Base-by-base conservation (phyloP, 2,329 filamentous ascomycete genomes). In the Ceratocystis variospora region DNA sequence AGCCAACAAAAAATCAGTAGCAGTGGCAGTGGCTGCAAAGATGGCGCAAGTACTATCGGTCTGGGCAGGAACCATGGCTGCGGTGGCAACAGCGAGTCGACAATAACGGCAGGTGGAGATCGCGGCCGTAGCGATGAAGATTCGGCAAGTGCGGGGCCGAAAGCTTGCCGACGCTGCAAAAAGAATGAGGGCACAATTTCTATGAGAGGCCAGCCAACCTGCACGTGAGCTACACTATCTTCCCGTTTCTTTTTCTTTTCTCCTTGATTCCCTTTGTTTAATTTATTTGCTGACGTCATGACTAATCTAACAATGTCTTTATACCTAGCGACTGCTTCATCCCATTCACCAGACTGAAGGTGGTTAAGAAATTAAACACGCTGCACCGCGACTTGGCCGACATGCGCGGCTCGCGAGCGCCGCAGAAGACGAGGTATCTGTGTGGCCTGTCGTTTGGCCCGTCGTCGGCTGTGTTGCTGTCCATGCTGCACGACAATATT, bases 391-490 rank as follows among this genome's bases (percentile, higher is more conserved):
- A 83, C 66, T 76, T 63, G 75, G 77, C 66, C 69, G 72, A 68
- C 71, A 73, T 61, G 70, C 72, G 65, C 72, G 74, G 67, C 74
- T 71, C 68, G 73, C 67, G 67, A 25, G 64, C 72, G 69, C 71
- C 73, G 10, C 74, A 73, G 50, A 72, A 73, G 64, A 63, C 22
- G 31, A 50, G 73, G 41, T 82, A 96, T 61, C 78, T 96, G 19
- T 78, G 96, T 22, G 90, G 91, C 5, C 78, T 96, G 1, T 96
- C 92, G 0, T 87, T 90, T 71, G 93, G 94, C 0, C 79, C 88
- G 1, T 94, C 89, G 1, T 97, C 93, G 0, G 81, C 88, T 15
- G 83, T 85, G 15, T 79, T 99, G 55, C 79, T 96, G 37, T 83
- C 93, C 71, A 80, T 96, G 25, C 78, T 97, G 65, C 83, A 89